phyloP scores from a whole-genome alignment of 2,329 filamentous ascomycete genomes.

The Aspergillus ochraceus region DNA sequence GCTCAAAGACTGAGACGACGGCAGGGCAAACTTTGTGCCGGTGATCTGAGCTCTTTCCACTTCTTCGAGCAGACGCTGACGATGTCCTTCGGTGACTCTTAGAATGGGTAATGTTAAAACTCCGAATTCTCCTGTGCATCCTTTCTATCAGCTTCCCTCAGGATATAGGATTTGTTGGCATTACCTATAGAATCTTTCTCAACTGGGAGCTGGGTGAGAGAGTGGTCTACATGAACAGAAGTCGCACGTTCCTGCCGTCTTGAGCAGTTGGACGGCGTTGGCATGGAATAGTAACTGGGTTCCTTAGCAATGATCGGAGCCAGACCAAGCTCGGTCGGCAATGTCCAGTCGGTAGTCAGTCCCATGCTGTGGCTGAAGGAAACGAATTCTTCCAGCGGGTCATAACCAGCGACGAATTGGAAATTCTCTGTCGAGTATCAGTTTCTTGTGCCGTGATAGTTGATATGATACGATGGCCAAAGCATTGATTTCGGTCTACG shows the following conservation, averaged over 20 bases:
- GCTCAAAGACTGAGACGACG: slow-evolving; percentile 64
- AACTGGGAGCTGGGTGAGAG: slow-evolving; percentile 16
- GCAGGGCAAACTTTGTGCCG: slow-evolving; percentile 45
- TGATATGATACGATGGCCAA: no score
- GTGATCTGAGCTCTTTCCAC: not conserved
- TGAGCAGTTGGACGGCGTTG: not conserved
- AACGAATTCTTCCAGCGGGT: slow-evolving; percentile 12
- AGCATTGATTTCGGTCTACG: no score
- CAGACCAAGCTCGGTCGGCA: slow-evolving; percentile 9
- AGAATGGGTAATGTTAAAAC: not conserved
- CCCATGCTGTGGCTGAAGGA: slow-evolving; percentile 14
- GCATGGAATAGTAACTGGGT: not conserved
- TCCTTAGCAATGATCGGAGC: not conserved
- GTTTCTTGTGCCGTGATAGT: no score
- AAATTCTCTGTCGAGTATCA: not conserved
- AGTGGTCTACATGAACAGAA: not conserved
- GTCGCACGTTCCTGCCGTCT: not conserved
- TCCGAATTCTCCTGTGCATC: not conserved
- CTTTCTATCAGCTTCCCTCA: not conserved
- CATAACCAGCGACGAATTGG: slow-evolving; percentile 3
- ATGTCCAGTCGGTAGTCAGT: slow-evolving; percentile 9
- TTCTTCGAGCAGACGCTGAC: not conserved
- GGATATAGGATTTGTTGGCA: no score
- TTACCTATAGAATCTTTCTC: not conserved
- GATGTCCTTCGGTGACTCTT: not conserved